These are phyloP conservation scores for Chimonanthus salicifolius DNA, from an alignment of 164 flowering plant genomes.

Conservation along the genomic window DNA sequence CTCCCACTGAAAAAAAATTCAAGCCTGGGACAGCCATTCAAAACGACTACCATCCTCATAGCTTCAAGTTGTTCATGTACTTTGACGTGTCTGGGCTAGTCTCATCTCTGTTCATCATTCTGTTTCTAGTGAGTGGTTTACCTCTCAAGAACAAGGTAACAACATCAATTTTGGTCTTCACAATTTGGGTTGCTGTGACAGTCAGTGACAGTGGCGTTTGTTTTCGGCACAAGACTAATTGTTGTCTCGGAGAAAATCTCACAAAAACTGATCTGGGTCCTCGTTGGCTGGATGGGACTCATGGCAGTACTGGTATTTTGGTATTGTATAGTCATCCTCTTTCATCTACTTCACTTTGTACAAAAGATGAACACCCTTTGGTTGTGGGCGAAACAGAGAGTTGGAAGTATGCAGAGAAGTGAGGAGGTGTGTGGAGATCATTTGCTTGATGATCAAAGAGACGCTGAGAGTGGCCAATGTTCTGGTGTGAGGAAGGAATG, in stretches of 20 bases:
- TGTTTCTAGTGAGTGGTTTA: slow-evolving; percentile 22
- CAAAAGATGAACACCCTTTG: not conserved
- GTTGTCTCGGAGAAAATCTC: not conserved
- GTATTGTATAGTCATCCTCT: not conserved
- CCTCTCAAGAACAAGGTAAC: not conserved
- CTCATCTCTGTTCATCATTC: slow-evolving; percentile 23
- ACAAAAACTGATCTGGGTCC: not conserved
- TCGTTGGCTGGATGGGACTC: not conserved
- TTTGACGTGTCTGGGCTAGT: slow-evolving; percentile 20
- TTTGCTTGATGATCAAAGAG: too few species aligned
- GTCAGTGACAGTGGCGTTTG: slow-evolving; percentile 13
- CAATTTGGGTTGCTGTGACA: slow-evolving; percentile 18
- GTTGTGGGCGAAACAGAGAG: not conserved
- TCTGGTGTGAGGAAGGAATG: too few species aligned
- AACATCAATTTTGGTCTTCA: slow-evolving; percentile 16
- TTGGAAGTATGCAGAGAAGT: not conserved
- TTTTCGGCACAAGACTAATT: not conserved
- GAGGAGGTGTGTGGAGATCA: not conserved
- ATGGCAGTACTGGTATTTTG: not conserved
- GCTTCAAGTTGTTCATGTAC: slow-evolving; percentile 1
- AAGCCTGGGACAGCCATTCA: not conserved
- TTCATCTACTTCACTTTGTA: not conserved
- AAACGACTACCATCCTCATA: not conserved
- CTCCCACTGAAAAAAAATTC: not conserved
- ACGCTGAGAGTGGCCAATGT: too few species aligned